Conservation (phyloP, 2,329 filamentous ascomycete genomes). For the Trichoderma oligosporum region DNA sequence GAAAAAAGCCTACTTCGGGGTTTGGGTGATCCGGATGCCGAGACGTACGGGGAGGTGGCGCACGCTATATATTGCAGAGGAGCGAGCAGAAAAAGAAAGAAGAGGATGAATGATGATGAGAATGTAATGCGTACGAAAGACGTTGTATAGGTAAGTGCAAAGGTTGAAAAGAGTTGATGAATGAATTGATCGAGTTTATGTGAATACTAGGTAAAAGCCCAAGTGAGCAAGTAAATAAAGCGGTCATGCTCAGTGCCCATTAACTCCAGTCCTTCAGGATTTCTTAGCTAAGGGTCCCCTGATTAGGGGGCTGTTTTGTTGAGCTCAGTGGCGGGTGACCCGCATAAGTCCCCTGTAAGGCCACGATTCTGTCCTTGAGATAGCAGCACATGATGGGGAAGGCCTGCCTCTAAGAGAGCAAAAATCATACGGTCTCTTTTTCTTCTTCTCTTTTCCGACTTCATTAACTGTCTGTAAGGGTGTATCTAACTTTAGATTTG, state of each 20-base stretch:
- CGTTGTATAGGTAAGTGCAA: not conserved
- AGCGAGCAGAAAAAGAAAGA: not conserved
- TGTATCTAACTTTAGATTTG: no score
- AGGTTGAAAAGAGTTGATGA: not conserved
- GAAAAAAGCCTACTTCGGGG: not conserved
- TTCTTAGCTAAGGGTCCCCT: not conserved
- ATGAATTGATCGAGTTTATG: not conserved
- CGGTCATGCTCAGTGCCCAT: no score
- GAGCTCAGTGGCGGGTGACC: conserved; percentile 3
- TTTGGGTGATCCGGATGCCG: conserved; percentile 14
- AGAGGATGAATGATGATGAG: not conserved
- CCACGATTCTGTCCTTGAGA: not conserved
- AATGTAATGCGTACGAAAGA: not conserved
- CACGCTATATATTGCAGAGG: not conserved
- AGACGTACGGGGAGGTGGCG: not conserved
- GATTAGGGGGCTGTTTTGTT: conserved; percentile 14
- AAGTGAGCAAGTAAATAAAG: no score
- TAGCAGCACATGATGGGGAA: not conserved
- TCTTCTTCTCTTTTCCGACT: no score
- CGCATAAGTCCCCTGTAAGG: not conserved
- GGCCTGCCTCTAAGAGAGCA: no score
- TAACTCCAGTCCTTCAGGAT: not conserved
- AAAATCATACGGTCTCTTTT: no score
- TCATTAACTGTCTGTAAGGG: no score
- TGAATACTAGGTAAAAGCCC: no score